Conservation (phyloP, 2,329 filamentous ascomycete genomes). For the Ascochyta rabiei region DNA sequence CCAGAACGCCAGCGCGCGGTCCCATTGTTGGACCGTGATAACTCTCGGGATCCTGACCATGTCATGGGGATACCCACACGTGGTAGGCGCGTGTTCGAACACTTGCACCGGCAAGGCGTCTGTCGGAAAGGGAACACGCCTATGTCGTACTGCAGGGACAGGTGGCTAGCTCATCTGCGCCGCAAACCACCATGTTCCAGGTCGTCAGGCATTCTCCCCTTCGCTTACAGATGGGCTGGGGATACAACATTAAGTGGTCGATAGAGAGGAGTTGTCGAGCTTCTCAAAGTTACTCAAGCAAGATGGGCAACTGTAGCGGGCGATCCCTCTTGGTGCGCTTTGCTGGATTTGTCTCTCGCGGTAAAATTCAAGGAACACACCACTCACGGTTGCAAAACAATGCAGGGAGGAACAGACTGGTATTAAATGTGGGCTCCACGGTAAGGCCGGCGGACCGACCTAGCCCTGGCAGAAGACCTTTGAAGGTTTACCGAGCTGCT, state of each 20-base stretch:
- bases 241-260: neutral
- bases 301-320: slow-evolving; percentile 11
- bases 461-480: slow-evolving; percentile 5
- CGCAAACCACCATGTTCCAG: slow-evolving; percentile 14
- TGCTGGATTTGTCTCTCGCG: neutral
- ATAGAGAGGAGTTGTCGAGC: neutral
- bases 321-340: neutral
- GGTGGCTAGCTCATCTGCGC: slow-evolving; percentile 13
- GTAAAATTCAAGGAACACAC: slow-evolving; percentile 5
- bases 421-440: slow-evolving; percentile 1
- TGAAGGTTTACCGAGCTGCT: slow-evolving; percentile 15
- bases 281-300: slow-evolving; percentile 2
- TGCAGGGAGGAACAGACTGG: neutral
- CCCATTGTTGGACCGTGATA: slow-evolving; percentile 9
- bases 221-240: slow-evolving; percentile 4
- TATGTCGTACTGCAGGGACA: slow-evolving; percentile 15
- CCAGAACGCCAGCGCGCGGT: slow-evolving; percentile 9
- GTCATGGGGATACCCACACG: slow-evolving; percentile 14
- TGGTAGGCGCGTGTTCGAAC: slow-evolving; percentile 19
- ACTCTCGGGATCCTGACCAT: slow-evolving; percentile 15
- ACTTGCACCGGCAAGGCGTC: slow-evolving; percentile 11
- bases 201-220: slow-evolving; percentile 5
- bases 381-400: slow-evolving; percentile 2
- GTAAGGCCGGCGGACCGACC: slow-evolving; percentile 1
- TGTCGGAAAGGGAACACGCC: slow-evolving; percentile 16